Conservation (phyloP, 2,329 filamentous ascomycete species). For the Colletotrichum siamense region DNA sequence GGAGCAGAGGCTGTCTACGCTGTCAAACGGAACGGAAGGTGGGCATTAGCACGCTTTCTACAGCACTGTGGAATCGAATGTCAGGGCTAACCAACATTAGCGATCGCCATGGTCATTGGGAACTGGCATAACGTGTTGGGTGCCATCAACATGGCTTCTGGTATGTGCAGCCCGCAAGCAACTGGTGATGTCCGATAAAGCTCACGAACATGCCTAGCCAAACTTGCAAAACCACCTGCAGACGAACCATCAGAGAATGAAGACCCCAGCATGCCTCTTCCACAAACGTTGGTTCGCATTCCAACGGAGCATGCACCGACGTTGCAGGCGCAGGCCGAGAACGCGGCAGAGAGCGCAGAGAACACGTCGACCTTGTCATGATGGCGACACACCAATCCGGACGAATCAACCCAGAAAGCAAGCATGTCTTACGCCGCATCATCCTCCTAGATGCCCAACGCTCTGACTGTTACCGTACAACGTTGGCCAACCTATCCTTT, state of each 20-base stretch:
- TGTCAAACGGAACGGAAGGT: slow-evolving; percentile 86
- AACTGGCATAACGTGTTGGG: slow-evolving; percentile 90
- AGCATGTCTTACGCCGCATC: not conserved
- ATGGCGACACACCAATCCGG: not conserved
- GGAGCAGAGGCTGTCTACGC: slow-evolving; percentile 77
- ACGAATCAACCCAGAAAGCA: not conserved
- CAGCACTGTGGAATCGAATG: not conserved
- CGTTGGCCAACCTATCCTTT: not conserved
- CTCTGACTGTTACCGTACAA: not conserved
- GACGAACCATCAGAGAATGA: slow-evolving; percentile 39
- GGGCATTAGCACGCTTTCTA: not conserved
- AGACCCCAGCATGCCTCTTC: slow-evolving; percentile 53
- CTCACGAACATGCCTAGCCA: slow-evolving; percentile 52
- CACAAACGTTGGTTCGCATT: slow-evolving; percentile 84
- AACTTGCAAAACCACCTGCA: slow-evolving; percentile 67
- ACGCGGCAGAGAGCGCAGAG: slow-evolving; percentile 50
- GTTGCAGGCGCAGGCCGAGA: slow-evolving; percentile 65
- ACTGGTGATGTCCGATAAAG: not conserved
- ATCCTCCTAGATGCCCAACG: not conserved
- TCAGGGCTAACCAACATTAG: slow-evolving; percentile 43
- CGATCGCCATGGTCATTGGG: slow-evolving; percentile 81
- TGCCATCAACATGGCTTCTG: slow-evolving; percentile 85
- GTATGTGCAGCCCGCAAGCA: slow-evolving; percentile 51
- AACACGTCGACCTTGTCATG: slow-evolving; percentile 16
- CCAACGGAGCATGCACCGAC: slow-evolving; percentile 78